Conservation (phyloP, 768 basidiomycete species). For the Podaxis sp. region DNA sequence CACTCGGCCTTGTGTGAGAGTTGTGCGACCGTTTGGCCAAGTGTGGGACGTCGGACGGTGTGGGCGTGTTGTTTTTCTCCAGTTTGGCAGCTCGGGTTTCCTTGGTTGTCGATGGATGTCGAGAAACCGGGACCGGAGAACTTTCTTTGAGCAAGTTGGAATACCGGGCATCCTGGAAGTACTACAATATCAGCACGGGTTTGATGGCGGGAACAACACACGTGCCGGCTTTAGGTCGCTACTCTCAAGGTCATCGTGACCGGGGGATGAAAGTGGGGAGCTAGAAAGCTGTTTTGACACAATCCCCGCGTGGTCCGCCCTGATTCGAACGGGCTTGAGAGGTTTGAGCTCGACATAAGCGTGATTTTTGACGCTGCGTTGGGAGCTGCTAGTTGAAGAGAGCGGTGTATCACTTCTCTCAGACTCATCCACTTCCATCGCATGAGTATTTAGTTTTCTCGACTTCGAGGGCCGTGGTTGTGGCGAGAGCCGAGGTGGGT, state of each 20-base stretch:
- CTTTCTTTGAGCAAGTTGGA: not conserved
- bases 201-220: not conserved
- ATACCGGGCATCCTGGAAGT: not conserved
- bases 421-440: not conserved
- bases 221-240: not conserved
- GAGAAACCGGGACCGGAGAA: not conserved
- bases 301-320: not conserved
- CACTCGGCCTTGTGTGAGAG: not conserved
- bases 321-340: not conserved
- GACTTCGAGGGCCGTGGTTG: no score
- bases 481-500: no score
- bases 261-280: not conserved
- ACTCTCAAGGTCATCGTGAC: not conserved
- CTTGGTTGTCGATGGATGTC: not conserved
- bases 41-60: not conserved
- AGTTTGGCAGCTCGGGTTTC: not conserved
- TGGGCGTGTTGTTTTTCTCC: not conserved
- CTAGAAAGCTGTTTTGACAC: not conserved
- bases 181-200: not conserved
- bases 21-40: not conserved
- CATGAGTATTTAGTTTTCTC: no score
- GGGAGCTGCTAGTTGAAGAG: not conserved
- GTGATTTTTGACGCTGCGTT: constrained; percentile 3
- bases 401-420: not conserved
- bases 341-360: constrained; percentile 10